These are phyloP conservation scores for Ophiostoma sp. DNA, from an alignment of 2,329 filamentous ascomycete species.

Conservation along the genomic window DNA sequence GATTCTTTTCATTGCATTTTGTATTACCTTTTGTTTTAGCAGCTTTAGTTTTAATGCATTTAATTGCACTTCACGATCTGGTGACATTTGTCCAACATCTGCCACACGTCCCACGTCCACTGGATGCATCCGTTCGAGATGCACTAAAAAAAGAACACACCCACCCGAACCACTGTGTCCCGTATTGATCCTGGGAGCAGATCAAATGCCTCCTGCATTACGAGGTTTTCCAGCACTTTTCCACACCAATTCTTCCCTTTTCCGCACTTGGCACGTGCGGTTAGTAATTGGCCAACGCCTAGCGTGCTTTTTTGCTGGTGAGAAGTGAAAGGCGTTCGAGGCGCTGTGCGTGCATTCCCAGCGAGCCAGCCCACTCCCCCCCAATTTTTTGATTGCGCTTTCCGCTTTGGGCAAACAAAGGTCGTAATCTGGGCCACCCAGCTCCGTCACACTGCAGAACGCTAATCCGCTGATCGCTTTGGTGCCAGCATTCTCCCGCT, in stretches of 20 bases:
- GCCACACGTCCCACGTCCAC: neutral
- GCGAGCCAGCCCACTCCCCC: neutral
- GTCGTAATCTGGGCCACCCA: neutral
- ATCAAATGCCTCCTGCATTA: neutral
- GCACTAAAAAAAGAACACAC: constrained; percentile 16
- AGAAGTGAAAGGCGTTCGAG: neutral
- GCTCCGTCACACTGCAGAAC: constrained; percentile 4
- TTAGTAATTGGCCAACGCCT: neutral
- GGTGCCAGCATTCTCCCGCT: neutral
- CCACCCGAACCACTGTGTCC: neutral
- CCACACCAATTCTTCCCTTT: neutral
- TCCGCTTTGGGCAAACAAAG: neutral
- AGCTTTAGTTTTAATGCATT: no score
- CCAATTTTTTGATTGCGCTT: neutral
- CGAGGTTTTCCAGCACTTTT: constrained; percentile 4
- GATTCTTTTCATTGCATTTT: no score
- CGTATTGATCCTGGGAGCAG: constrained; percentile 7
- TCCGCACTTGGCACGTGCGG: neutral
- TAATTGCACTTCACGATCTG: neutral
- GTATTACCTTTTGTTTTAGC: no score
- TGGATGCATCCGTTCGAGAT: neutral
- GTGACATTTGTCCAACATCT: neutral
- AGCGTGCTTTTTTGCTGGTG: neutral
- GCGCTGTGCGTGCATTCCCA: neutral
- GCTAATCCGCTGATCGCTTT: neutral